phyloP scores from a whole-genome alignment of 2,329 filamentous ascomycete genomes.

The Neofusicoccum sp. region DNA sequence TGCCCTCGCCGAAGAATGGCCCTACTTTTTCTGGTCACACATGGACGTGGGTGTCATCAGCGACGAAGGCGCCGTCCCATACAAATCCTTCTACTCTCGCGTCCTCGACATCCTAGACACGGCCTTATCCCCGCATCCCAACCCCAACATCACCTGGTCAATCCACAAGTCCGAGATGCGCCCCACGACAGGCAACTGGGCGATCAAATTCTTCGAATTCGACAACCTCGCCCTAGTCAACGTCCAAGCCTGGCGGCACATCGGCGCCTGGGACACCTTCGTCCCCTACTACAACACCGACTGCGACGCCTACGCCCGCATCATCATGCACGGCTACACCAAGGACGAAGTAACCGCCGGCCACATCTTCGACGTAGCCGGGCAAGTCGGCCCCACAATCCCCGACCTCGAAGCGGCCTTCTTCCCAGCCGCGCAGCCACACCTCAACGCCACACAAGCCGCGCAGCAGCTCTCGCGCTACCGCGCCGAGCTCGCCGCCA shows the following conservation, averaged over 20 bases:
- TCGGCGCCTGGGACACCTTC: constrained; percentile 57
- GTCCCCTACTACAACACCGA: constrained; percentile 60
- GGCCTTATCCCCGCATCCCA: constrained; percentile 1
- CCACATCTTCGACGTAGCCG: constrained; percentile 21
- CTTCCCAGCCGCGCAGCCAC: background rate
- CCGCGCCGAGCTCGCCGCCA: background rate
- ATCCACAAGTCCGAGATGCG: background rate
- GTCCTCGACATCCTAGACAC: constrained; percentile 24
- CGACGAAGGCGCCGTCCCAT: constrained; percentile 37
- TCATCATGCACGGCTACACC: constrained; percentile 18
- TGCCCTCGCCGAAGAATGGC: constrained; percentile 46
- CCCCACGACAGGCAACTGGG: constrained; percentile 42
- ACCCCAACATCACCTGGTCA: constrained; percentile 10
- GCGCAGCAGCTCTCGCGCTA: background rate
- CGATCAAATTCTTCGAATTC: constrained; percentile 56
- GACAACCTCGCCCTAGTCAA: constrained; percentile 60
- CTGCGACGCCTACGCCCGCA: constrained; percentile 46
- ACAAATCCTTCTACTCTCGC: constrained; percentile 31
- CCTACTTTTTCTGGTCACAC: constrained; percentile 58
- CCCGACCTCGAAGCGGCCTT: constrained; percentile 9
- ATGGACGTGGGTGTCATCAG: constrained; percentile 53
- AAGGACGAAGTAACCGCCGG: constrained; percentile 20
- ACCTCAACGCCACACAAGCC: background rate
- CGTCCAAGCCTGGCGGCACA: constrained; percentile 49
- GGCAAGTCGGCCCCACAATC: background rate